phyloP scores from a whole-genome alignment of 140 eudicot species.

The Erigeron philadelphicus region DNA sequence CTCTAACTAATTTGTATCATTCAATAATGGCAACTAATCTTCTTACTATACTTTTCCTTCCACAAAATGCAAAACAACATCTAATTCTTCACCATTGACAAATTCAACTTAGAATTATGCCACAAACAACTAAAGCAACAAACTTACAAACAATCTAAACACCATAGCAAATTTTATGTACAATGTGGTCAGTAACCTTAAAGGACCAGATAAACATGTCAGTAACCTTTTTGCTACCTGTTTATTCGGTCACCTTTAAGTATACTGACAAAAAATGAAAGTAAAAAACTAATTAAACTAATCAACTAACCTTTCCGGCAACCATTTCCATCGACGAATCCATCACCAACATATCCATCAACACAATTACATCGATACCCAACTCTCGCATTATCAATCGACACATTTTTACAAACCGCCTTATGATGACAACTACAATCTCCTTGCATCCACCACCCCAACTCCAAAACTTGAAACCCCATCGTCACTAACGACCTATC shows the following conservation, averaged over 20 bases:
- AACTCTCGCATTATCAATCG: neutral
- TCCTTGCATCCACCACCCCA: conserved; percentile 77
- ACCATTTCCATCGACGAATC: conserved; percentile 52
- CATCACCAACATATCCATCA: conserved; percentile 69
- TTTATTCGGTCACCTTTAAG: neutral
- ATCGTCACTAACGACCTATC: conserved; percentile 29
- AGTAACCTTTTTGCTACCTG: neutral
- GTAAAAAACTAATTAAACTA: neutral
- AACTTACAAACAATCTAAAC: too few relatives aligned
- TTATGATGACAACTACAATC: conserved; percentile 38
- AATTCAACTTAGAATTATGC: neutral
- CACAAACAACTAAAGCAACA: neutral
- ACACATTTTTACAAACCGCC: conserved; percentile 40
- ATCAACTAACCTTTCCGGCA: conserved; percentile 60
- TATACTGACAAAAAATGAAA: neutral
- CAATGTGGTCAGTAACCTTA: too few relatives aligned
- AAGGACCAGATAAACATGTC: too few relatives aligned
- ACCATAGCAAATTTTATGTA: too few relatives aligned
- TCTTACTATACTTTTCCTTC: conserved; percentile 7
- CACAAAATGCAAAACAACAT: conserved; percentile 8
- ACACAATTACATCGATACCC: conserved; percentile 69
- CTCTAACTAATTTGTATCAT: conserved; percentile 2
- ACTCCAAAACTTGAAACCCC: conserved; percentile 52
- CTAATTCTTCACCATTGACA: conserved; percentile 15
- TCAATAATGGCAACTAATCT: conserved; percentile 22